Base-by-base conservation (phyloP, 1,284 basidiomycete species). In the Rhodotorula sp. region DNA sequence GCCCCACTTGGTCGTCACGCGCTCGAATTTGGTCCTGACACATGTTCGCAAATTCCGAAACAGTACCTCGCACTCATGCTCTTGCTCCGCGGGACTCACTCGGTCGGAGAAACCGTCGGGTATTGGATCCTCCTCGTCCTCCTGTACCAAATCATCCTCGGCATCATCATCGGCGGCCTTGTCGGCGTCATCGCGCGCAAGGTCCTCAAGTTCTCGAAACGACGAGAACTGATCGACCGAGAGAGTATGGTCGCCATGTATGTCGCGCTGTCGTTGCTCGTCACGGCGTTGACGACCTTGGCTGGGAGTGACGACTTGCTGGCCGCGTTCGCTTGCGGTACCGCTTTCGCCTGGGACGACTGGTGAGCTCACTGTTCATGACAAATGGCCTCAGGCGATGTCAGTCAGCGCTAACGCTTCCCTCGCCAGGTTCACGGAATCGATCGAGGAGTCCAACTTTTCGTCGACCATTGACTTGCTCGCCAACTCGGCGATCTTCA, bases 381-480 rank as follows among this genome's bases (percentile, higher is more conserved):
- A 0, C 28, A 21, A 38, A 4, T 26, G 3, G 3, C 18, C 34
- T 50, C 56, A 50, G 45, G 60, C 0, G 31, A 18, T 55, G 19
- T 23, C 34, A 28, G 28, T 28, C 28, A 28, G 28, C 31, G 45
- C 52, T 31, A 60, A 79, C 54, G 60, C 64, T 34, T 14, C n/a
- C 18, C 2, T 15, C 5, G 47, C 28, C 49, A 76, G 95, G 73
- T 97, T 97, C 85, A 97, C 97, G 85, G 88, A 89, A 76, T 94
- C 97, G 77, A 99, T 95, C 2, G 95, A 97, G 80, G 92, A 95
- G 80, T 87, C 91, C 43, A 90, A 95, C 76, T 99, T 99, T 84
- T 93, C 90, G 77, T 94, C 91, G 82, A 95, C 99, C 78, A 93
- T 99, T 56, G 74, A 77, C 68, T 66, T 77, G 21, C 72, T 76